Conservation (phyloP, 2,329 filamentous ascomycete genomes). For the Dactylellina sp. region DNA sequence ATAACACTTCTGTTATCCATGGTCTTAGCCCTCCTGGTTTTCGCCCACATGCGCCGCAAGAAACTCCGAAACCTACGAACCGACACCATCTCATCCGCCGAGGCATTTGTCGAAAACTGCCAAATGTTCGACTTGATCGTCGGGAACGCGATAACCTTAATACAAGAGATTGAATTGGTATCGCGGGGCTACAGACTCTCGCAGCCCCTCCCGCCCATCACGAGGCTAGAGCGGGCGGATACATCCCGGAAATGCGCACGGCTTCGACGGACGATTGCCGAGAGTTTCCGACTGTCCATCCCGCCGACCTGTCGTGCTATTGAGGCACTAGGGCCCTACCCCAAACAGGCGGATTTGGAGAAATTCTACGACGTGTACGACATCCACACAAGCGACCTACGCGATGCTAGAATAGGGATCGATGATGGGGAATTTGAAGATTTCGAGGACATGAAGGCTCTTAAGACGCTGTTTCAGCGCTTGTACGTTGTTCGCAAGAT, state of each 20-base stretch:
- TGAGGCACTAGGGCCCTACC: constrained; percentile 75
- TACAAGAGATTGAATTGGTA: constrained; percentile 95
- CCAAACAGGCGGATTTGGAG: constrained; percentile 83
- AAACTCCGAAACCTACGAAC: constrained; percentile 83
- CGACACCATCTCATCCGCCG: constrained; percentile 77
- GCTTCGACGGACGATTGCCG: constrained; percentile 79
- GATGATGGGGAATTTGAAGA: constrained; percentile 78
- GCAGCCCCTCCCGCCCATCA: constrained; percentile 88
- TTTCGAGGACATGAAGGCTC: constrained; percentile 77
- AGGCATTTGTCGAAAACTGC: constrained; percentile 76
- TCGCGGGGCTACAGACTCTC: constrained; percentile 91
- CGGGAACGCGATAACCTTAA: constrained; percentile 80
- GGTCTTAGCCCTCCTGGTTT: constrained; percentile 72
- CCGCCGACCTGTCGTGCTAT: constrained; percentile 78
- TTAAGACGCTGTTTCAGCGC: constrained; percentile 84
- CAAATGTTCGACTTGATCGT: constrained; percentile 84
- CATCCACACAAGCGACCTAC: constrained; percentile 77
- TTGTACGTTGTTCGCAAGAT: constrained; percentile 85
- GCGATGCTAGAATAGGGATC: constrained; percentile 75
- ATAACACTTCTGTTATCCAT: constrained; percentile 66
- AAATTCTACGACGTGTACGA: constrained; percentile 94
- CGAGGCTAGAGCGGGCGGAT: constrained; percentile 84
- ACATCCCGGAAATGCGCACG: constrained; percentile 83
- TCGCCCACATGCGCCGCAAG: constrained; percentile 79
- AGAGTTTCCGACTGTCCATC: constrained; percentile 76